A percentile compares a stretch with the other conserved stretches of the same genome.
Evolutionary conservation across 495 filamentous ascomycete genomes (phyloP).

Genomic region (Lentithecium fluviatile): DNA sequence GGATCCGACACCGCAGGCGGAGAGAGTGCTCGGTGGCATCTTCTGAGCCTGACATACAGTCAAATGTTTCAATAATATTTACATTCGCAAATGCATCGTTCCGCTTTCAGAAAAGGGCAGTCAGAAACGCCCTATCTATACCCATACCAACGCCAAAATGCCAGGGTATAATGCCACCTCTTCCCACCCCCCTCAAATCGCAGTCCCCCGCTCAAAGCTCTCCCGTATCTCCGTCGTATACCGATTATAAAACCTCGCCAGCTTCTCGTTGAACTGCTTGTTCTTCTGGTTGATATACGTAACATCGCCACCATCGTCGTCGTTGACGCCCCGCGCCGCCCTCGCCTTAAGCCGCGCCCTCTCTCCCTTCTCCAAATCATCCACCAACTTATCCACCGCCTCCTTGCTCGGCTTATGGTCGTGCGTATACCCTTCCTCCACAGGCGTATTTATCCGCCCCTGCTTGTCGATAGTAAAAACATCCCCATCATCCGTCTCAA

Average conservation of each 20-base stretch:
- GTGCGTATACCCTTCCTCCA: slow-evolving; percentile 74
- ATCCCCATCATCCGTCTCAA: slow-evolving; percentile 92
- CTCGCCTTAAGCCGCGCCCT: slow-evolving; percentile 80
- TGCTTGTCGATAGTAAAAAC: slow-evolving; percentile 89
- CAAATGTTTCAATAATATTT: background rate
- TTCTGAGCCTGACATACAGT: slow-evolving; percentile 51
- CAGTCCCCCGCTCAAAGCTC: slow-evolving; percentile 95
- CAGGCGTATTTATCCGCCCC: slow-evolving; percentile 84
- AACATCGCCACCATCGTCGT: slow-evolving; percentile 78
- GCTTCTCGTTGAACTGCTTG: slow-evolving; percentile 92
- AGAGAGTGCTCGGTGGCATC: slow-evolving; percentile 76
- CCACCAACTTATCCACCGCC: slow-evolving; percentile 85
- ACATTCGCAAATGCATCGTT: background rate
- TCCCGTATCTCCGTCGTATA: slow-evolving; percentile 97
- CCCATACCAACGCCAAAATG: slow-evolving; percentile 2
- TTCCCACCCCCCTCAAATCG: slow-evolving; percentile 55
- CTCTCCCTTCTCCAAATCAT: slow-evolving; percentile 83
- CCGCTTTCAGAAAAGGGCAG: background rate
- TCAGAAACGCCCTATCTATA: background rate
- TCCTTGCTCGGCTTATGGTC: slow-evolving; percentile 86
- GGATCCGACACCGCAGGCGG: slow-evolving; percentile 64
- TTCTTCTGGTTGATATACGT: slow-evolving; percentile 97
- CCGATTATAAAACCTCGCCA: slow-evolving; percentile 95
- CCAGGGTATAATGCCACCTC: slow-evolving; percentile 1
- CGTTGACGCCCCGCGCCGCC: slow-evolving; percentile 65